Conservation (phyloP, 495 filamentous ascomycete species). For the Neurospora tetrasperma region DNA sequence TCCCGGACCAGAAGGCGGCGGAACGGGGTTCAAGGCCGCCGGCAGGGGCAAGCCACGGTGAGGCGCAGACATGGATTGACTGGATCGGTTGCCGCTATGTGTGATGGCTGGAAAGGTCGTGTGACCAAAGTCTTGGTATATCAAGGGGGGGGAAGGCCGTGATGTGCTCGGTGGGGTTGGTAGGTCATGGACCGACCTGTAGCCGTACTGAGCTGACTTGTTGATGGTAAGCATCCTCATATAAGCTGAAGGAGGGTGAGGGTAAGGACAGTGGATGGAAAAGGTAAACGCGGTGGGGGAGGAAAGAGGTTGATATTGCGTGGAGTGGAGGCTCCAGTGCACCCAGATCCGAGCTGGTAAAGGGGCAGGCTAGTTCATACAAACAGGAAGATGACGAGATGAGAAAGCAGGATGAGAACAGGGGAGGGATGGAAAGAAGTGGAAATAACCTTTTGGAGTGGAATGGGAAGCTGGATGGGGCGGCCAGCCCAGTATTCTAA, state of each 20-base stretch:
- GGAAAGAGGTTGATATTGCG: conserved; percentile 1
- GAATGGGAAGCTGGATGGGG: conserved; percentile 40
- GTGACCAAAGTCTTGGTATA: conserved; percentile 38
- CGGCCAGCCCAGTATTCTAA: conserved; percentile 38
- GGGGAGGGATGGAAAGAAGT: conserved; percentile 22
- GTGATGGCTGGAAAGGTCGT: conserved; percentile 30
- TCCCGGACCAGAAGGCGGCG: conserved; percentile 27
- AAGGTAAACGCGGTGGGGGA: conserved; percentile 9
- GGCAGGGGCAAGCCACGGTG: conserved; percentile 69
- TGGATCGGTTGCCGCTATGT: conserved; percentile 31
- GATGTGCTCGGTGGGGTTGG: conserved; percentile 49
- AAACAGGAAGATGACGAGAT: conserved; percentile 5
- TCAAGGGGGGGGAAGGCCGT: conserved; percentile 50
- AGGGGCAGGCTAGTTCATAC: conserved; percentile 1
- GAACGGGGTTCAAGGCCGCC: conserved; percentile 58
- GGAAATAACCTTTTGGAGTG: conserved; percentile 37
- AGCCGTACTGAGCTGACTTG: conserved; percentile 55
- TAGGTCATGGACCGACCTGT: conserved; percentile 60
- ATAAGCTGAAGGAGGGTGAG: conserved; percentile 10
- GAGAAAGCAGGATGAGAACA: conserved; percentile 5
- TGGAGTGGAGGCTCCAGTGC: not conserved
- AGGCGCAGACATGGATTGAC: conserved; percentile 55
- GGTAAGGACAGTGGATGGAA: conserved; percentile 2
- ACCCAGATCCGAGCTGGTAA: conserved; percentile 1
- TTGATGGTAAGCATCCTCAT: conserved; percentile 58